A percentile compares a stretch with the other conserved stretches of the same genome.
These are phyloP conservation scores for Colletotrichum tabaci DNA, from an alignment of 2,329 filamentous ascomycete genomes.

Conservation along the genomic window DNA sequence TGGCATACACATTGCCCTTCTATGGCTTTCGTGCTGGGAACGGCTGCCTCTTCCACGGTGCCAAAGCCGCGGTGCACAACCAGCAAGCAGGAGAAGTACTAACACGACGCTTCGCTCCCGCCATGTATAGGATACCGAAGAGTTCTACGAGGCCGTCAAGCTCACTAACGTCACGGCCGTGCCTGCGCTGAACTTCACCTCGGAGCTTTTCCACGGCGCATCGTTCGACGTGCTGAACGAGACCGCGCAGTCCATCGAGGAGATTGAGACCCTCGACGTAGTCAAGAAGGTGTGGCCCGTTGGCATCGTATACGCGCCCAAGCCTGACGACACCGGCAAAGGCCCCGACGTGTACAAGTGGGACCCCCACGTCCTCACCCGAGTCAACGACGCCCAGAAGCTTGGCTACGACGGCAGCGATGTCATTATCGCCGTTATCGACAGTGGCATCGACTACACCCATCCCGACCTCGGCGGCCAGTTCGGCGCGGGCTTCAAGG, in stretches of 20 bases:
- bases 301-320: not conserved
- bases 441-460: constrained; percentile 63
- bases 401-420: constrained; percentile 16
- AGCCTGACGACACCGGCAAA: not conserved
- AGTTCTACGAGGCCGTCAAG: constrained; percentile 29
- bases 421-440: constrained; percentile 44
- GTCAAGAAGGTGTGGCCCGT: not conserved
- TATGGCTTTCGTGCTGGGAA: too few species aligned
- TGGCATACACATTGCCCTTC: too few species aligned
- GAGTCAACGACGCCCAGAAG: constrained; percentile 18
- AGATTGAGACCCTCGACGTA: constrained; percentile 26
- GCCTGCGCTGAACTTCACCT: constrained; percentile 36
- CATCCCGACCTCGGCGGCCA: constrained; percentile 67
- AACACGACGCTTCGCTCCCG: too few species aligned
- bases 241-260: constrained; percentile 11
- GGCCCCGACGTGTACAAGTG: not conserved
- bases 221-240: constrained; percentile 35
- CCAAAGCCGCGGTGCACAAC: too few species aligned
- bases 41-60: too few species aligned
- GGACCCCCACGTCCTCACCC: constrained; percentile 28
- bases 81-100: too few species aligned
- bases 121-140: constrained; percentile 13
- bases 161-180: constrained; percentile 12
- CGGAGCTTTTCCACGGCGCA: constrained; percentile 35
- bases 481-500: constrained; percentile 64